Base-by-base conservation (phyloP, 257 asterid genomes). In the Salvia miltiorrhiza region DNA sequence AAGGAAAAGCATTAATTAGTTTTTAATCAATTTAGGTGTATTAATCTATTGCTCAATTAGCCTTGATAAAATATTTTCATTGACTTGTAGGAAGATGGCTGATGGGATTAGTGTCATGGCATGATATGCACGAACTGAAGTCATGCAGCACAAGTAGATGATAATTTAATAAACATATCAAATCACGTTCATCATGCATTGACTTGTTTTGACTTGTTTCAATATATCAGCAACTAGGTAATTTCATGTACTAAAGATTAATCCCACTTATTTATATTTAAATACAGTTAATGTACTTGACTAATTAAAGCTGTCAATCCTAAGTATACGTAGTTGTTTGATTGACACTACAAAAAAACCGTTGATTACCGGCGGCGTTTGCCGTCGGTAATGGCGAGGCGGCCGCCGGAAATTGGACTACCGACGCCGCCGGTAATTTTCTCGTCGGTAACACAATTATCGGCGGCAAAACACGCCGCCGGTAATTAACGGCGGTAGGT, bases 141-240 rank as follows among this genome's bases (percentile, higher is more conserved):
- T 76, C 49, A 67, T 43, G 60, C 67, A 47, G 62, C 24, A 45
- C 65, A 16, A 55, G 33, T 59, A 65, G 72, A 70, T 47, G 28
- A 50, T 45, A 48, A 20, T 49, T 45, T 64, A 35, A 1, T 45
- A 41, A 68, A 23, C 41, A 28, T 28, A 73, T 12, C 79, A 65
- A 72, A 57, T 76, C 79, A 63, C 73, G 52, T 63, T 49, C 76
- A 52, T 43, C 26, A 19, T 53, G 75, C 70, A 64, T n/a, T n/a
- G n/a, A n/a, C n/a, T n/a, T n/a, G n/a, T n/a, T n/a, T 79, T 74
- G 80, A 73, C 87, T 74, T 66, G 24, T 76, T 78, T 52, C 54
- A 47, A 37, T 74, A 52, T 50, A 66, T n/a, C 56, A 63, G 57
- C 52, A 14, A 17, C 71, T 35, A 73, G 71, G 72, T 73, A 80